Percentiles rank a stretch among this genome's conserved stretches.
These are phyloP conservation scores for Vairimorpha ceranae DNA, from an alignment of 371 early-diverging fungal species.

Conservation along the genomic window DNA sequence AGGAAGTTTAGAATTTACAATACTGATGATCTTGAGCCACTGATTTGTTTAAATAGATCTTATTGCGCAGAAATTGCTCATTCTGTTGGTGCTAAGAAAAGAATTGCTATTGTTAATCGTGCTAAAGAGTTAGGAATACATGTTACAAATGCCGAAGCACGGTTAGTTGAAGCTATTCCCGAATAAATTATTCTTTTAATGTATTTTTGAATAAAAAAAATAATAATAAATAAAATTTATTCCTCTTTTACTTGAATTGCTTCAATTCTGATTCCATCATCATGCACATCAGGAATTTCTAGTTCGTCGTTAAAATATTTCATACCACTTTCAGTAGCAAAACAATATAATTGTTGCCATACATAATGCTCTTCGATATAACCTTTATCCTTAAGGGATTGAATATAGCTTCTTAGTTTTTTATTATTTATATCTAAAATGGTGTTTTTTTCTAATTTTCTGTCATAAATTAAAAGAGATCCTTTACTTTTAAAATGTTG, in stretches of 20 bases:
- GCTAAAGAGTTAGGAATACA: constrained; percentile 91
- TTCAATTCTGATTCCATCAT: constrained; percentile 5
- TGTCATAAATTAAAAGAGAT: constrained; percentile 41
- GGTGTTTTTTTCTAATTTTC: constrained; percentile 39
- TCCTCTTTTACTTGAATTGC: neutral
- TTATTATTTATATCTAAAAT: constrained; percentile 46
- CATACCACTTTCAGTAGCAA: constrained; percentile 56
- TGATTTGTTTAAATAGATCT: constrained; percentile 92
- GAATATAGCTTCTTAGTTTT: constrained; percentile 55
- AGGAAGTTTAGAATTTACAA: constrained; percentile 88
- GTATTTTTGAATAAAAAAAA: no score
- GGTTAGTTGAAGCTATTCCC: constrained; percentile 79
- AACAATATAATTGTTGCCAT: constrained; percentile 61
- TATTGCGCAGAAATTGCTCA: constrained; percentile 97
- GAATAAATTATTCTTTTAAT: constrained; percentile 54
- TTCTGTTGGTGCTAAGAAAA: constrained; percentile 88
- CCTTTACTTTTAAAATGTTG: constrained; percentile 34
- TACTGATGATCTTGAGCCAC: constrained; percentile 82
- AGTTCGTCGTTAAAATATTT: constrained; percentile 52
- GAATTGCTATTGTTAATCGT: constrained; percentile 85
- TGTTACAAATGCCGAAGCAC: constrained; percentile 88
- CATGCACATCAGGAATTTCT: constrained; percentile 31
- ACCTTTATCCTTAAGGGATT: constrained; percentile 48
- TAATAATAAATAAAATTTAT: neutral
- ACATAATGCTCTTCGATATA: constrained; percentile 54